These are phyloP conservation scores for Colletotrichum sp. DNA, from an alignment of 2,329 filamentous ascomycete genomes.

Conservation along the genomic window DNA sequence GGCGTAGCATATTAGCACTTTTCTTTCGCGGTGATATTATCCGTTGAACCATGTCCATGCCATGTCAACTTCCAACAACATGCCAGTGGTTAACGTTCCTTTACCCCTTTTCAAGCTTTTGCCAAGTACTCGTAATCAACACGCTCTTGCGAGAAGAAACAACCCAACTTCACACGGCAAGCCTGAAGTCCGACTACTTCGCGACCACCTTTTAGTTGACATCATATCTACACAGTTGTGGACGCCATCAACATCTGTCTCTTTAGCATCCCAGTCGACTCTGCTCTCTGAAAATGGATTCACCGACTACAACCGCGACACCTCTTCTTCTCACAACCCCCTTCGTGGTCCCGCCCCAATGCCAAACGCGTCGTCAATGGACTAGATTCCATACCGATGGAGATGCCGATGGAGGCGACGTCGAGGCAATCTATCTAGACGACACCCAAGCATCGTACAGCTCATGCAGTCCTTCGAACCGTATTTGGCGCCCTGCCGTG, in stretches of 20 bases:
- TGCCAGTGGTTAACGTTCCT: neutral
- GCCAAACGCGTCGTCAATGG: neutral
- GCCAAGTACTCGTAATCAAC: neutral
- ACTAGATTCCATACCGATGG: neutral
- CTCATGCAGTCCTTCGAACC: neutral
- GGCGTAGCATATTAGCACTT: neutral
- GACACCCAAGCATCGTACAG: neutral
- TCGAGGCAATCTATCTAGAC: neutral
- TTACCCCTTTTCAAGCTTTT: neutral
- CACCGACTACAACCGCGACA: neutral
- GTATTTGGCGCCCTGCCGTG: rapidly evolving
- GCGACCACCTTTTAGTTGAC: too few relatives aligned
- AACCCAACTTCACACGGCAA: too few relatives aligned
- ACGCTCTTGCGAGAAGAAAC: neutral
- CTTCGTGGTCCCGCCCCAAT: neutral
- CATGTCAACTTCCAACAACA: neutral
- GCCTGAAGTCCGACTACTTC: too few relatives aligned
- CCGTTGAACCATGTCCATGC: neutral
- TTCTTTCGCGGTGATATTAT: rapidly evolving
- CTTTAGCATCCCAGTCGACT: neutral
- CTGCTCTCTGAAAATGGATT: neutral
- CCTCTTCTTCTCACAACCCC: neutral
- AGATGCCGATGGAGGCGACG: neutral
- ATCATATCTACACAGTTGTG: too few relatives aligned
- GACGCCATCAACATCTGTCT: rapidly evolving